Base-by-base conservation (phyloP, 441 rosid species). In the Jatropha multifida region DNA sequence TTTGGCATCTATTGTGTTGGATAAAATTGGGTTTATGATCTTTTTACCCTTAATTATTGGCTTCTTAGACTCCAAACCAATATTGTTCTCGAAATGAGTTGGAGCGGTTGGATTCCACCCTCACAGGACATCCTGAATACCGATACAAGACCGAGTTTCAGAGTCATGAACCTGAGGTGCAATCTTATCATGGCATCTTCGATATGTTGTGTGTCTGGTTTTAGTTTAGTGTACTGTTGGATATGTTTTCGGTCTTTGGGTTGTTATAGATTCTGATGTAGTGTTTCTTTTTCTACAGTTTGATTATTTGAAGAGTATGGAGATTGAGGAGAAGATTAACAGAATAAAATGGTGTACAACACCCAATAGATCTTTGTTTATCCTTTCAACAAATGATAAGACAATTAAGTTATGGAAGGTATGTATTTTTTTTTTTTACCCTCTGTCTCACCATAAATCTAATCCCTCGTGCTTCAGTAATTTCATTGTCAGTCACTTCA, bases 371-470 rank as follows among this genome's bases (percentile, higher is more conserved):
- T 85, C 90, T 4, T 73, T 81, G 69, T 83, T 88, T 80, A 78
- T 90, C 69, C 93, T 90, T 73, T 88, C 96, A 37, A 78, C 92
- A 13, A 90, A 90, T 76, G 90, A 90, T 80, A 90, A 85, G 81
- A 90, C 95, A 23, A 85, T 88, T 72, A 90, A 90, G 81, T 82
- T 89, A 71, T 90, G 93, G 95, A 89, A 89, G 93, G 95, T 89
- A 79, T 60, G 62, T 4, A 40, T 71, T 51, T 32, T 68, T 46
- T 38, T 23, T 23, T 23, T 23, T 23, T 23, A 23, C 23, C 12
- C 18, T 1, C 58, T 54, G 5, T 58, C 32, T 27, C 14, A 11
- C 26, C 18, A 41, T 12, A 55, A 26, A 13, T 41, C 15, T 69
- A 41, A 42, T 55, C 20, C 27, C 40, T 46, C 32, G 11, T 12